Base-by-base conservation (phyloP, 139 green algal genomes). In the Chlamydomonas applanata region DNA sequence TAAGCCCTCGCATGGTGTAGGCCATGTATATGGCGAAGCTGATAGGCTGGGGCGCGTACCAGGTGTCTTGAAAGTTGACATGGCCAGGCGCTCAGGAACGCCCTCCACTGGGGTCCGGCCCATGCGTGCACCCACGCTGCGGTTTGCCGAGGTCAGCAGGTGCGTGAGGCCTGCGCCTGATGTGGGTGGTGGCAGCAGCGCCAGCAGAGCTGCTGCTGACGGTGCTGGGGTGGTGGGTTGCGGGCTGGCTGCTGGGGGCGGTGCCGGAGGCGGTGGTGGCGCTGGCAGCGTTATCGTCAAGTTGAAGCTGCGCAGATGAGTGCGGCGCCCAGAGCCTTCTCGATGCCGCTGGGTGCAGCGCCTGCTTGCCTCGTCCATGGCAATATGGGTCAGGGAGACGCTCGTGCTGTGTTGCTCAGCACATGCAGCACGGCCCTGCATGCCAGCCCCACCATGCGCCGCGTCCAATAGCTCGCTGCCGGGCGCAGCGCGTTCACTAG, bases 101-200 rank as follows among this genome's bases (percentile, higher is more conserved):
- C 80, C 80, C 57, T 82, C 80, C 24, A 85, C 46, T 0, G 80
- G 80, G 16, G 80, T 81, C 14, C 59, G 34, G 13, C 9, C 62
- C 13, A 40, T 3, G 1, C 16, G 49, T 24, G 46, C 40, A 29
- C 17, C 56, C 27, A 14, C 2, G 1, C 57, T 53, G 3, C 17
- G 20, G 16, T 40, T 1, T 60, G n/a, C 27, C 4, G 2, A 14
- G 27, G 27, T n/a, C 27, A 40, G 30, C 30, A 33, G 20, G 16
- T 2, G 49, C 45, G 53, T 2, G 7, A 54, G 36, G 25, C 25
- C 36, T 9, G 30, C 0, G 4, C 52, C 53, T 45, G 36, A 56
- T 3, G 59, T 66, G 16, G 44, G 4, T 19, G 24, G n/a, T 17
- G 35, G 35, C 4, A 59, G 20, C 16, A 53, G 65, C 35, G 33